Percentiles rank a stretch among this genome's conserved stretches.
Evolutionary conservation across 345 rosid genomes (phyloP).

Genomic region (Physaria fendleri): DNA sequence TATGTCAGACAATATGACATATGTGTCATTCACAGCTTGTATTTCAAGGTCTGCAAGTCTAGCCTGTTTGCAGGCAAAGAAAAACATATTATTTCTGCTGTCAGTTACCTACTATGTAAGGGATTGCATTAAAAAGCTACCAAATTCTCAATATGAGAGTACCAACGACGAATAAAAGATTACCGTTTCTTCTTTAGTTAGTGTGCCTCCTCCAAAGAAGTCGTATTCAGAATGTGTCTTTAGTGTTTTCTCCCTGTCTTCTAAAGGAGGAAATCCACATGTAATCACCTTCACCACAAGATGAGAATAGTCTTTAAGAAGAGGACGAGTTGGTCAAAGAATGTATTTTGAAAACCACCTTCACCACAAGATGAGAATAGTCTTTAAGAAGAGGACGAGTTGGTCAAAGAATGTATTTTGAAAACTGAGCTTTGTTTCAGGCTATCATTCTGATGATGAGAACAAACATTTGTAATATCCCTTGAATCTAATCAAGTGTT

Average conservation of each 20-base stretch:
- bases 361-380: slow-evolving; percentile 5
- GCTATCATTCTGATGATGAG: neutral
- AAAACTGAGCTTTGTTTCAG: neutral
- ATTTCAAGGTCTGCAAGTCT: slow-evolving; percentile 58
- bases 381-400: neutral
- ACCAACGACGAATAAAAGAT: slow-evolving; percentile 29
- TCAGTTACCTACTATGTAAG: neutral
- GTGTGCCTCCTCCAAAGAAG: slow-evolving; percentile 77
- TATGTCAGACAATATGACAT: slow-evolving; percentile 83
- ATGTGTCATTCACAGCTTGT: slow-evolving; percentile 69
- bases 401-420: neutral
- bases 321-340: neutral
- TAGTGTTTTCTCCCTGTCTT: slow-evolving; percentile 71
- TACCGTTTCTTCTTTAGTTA: slow-evolving; percentile 81
- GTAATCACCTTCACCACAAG: slow-evolving; percentile 53
- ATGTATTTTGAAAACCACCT: slow-evolving; percentile 40
- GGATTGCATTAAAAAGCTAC: neutral
- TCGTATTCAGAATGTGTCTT: slow-evolving; percentile 60
- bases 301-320: neutral
- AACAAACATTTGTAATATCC: neutral
- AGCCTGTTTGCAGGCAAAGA: slow-evolving; percentile 46
- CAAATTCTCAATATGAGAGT: neutral
- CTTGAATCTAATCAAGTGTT: neutral
- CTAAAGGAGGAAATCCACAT: slow-evolving; percentile 93
- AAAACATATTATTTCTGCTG: slow-evolving; percentile 5